Conservation (phyloP, 2,329 filamentous ascomycete genomes). For the Ophiocordyceps robertsii region DNA sequence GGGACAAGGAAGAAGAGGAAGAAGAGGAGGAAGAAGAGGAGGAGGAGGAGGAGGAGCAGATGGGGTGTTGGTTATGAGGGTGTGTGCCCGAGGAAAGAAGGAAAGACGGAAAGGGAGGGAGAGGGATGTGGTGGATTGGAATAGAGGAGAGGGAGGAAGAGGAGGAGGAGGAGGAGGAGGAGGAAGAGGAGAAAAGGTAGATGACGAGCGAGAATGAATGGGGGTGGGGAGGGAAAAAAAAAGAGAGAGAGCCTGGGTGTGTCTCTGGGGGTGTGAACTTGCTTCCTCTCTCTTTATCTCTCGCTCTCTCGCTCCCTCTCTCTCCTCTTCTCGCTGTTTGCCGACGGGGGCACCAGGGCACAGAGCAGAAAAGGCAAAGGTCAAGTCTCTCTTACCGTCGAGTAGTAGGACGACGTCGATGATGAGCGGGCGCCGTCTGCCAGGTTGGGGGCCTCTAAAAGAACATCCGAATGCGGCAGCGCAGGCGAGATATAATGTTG, state of each 20-base stretch:
- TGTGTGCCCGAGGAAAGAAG: not conserved
- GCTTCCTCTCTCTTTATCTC: too few relatives aligned
- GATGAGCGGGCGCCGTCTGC: slow-evolving; percentile 12
- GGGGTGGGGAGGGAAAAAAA: not conserved
- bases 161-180: not conserved
- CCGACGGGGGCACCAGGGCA: too few relatives aligned
- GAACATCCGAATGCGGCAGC: slow-evolving; percentile 17
- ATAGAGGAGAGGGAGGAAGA: not conserved
- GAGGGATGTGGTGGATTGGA: not conserved
- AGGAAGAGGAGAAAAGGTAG: not conserved
- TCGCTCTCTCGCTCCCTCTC: too few relatives aligned
- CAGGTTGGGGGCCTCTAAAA: slow-evolving; percentile 14
- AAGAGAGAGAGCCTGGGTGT: too few relatives aligned
- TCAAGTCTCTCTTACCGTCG: slow-evolving; percentile 13
- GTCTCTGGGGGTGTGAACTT: too few relatives aligned
- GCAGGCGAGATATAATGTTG: slow-evolving; percentile 15
- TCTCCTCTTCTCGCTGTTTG: not conserved
- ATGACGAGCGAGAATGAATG: not conserved
- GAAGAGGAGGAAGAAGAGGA: not conserved
- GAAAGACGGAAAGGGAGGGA: not conserved
- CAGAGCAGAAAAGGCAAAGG: not conserved
- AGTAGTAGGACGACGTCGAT: slow-evolving; percentile 15
- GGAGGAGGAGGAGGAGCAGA: not conserved
- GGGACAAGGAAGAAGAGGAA: not conserved
- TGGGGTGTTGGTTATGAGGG: not conserved